phyloP scores from a whole-genome alignment of 345 rosid species.

The Lagerstroemia speciosa region DNA sequence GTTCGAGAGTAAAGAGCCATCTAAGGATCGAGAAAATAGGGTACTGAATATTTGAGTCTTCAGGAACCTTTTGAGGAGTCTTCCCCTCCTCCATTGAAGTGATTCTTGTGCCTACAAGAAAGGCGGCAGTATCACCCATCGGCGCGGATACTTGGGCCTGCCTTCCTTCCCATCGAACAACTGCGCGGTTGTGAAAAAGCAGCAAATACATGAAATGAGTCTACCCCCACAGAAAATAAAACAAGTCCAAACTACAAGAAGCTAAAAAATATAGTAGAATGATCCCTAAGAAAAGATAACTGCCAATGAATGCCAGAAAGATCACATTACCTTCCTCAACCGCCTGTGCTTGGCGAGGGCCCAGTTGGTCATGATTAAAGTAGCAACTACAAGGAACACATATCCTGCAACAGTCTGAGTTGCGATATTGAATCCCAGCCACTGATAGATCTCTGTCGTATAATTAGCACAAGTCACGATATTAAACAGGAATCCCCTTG shows the following conservation, averaged over 20 bases:
- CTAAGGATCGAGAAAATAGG: not conserved
- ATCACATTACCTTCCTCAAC: slow-evolving; percentile 60
- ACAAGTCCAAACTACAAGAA: not conserved
- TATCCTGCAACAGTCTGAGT: slow-evolving; percentile 93
- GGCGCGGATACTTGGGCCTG: slow-evolving; percentile 74
- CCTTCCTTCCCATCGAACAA: slow-evolving; percentile 94
- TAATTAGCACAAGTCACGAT: slow-evolving; percentile 96
- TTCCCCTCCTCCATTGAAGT: not conserved
- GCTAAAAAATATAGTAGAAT: not conserved
- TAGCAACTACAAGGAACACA: slow-evolving; percentile 67
- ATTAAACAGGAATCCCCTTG: slow-evolving; percentile 84
- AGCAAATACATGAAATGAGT: not conserved
- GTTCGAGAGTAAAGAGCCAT: not conserved
- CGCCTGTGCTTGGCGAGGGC: slow-evolving; percentile 94
- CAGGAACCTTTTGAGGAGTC: not conserved
- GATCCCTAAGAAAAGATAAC: not conserved
- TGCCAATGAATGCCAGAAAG: not conserved
- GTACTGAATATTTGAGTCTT: not conserved
- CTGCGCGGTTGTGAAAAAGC: slow-evolving; percentile 24
- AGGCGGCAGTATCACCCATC: slow-evolving; percentile 94
- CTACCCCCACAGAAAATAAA: not conserved
- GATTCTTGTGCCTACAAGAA: slow-evolving; percentile 33
- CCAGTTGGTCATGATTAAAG: slow-evolving; percentile 92
- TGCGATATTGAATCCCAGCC: slow-evolving; percentile 95
- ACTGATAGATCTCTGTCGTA: slow-evolving; percentile 93